Conservation (phyloP, 805 yeast species). For the Dipodascopsis uninucleata region DNA sequence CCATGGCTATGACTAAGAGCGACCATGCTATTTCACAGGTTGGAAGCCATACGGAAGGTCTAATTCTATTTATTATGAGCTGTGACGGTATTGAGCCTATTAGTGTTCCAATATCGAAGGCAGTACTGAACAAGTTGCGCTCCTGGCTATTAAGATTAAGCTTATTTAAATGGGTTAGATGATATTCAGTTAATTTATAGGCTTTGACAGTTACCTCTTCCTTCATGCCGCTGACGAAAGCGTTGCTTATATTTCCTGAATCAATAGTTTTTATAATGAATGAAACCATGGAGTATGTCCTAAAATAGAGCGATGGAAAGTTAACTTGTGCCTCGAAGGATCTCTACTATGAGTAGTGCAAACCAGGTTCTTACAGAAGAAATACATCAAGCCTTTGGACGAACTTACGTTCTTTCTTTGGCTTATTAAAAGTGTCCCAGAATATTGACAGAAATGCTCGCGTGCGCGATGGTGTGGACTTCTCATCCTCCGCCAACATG, state of each 20-base stretch:
- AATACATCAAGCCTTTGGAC: slow-evolving; percentile 7
- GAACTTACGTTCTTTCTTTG: slow-evolving; percentile 4
- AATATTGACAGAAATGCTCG: slow-evolving; percentile 2
- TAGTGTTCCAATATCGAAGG: slow-evolving; percentile 32
- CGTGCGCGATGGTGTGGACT: neutral
- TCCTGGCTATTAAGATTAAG: slow-evolving; percentile 30
- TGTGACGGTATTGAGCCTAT: slow-evolving; percentile 36
- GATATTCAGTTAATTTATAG: neutral
- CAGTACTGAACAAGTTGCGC: slow-evolving; percentile 28
- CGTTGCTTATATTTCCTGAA: slow-evolving; percentile 50
- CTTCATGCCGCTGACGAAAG: slow-evolving; percentile 44
- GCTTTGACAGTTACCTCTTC: slow-evolving; percentile 30
- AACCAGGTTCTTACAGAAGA: slow-evolving; percentile 4
- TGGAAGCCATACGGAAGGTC: slow-evolving; percentile 33
- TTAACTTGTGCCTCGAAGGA: no score
- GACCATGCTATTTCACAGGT: slow-evolving; percentile 32
- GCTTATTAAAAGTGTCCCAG: slow-evolving; percentile 15
- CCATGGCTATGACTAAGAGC: slow-evolving; percentile 27
- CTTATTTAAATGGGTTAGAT: no score
- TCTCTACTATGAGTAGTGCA: no score
- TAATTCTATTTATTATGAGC: slow-evolving; percentile 31
- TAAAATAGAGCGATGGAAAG: neutral
- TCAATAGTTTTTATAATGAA: slow-evolving; percentile 50
- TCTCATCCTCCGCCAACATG: slow-evolving; percentile 1
- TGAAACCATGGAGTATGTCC: slow-evolving; percentile 7